A percentile compares a stretch with the other conserved stretches of the same genome.
Conservation (phyloP, 225 moss, liverwort and hornwort genomes). For the Takakia lepidozioides region DNA sequence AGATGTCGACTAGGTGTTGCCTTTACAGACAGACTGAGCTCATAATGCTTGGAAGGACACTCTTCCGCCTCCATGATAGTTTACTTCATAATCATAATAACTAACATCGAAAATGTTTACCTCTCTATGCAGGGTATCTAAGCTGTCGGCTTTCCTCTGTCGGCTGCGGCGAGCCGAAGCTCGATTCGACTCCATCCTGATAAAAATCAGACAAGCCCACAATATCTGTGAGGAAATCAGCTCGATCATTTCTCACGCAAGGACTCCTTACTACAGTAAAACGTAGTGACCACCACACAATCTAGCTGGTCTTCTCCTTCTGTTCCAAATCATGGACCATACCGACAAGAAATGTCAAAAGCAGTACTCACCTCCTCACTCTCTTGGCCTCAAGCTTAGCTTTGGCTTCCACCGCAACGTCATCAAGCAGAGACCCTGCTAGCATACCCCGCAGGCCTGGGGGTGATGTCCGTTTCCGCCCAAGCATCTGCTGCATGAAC, state of each 20-base stretch:
- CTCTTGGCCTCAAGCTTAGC: conserved; percentile 2
- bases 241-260: neutral
- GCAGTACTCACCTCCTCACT: neutral
- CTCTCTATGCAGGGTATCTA: conserved; percentile 1
- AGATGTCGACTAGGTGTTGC: neutral
- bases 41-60: no score
- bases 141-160: conserved; percentile 1
- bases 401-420: neutral
- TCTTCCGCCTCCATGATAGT: neutral
- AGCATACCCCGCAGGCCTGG: neutral
- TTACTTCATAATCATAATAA: neutral
- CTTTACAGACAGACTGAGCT: no score
- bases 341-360: neutral
- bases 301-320: neutral
- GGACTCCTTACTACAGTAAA: neutral
- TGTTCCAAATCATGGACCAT: neutral
- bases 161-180: conserved; percentile 1
- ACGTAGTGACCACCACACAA: neutral
- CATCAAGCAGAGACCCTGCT: neutral
- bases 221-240: neutral
- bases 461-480: neutral
- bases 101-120: neutral
- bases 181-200: conserved; percentile 2
- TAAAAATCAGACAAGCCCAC: no score
- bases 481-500: neutral